Evolutionary conservation across 805 yeast genomes (phyloP).

Genomic region (Wickerhamomyces sydowiorum): DNA sequence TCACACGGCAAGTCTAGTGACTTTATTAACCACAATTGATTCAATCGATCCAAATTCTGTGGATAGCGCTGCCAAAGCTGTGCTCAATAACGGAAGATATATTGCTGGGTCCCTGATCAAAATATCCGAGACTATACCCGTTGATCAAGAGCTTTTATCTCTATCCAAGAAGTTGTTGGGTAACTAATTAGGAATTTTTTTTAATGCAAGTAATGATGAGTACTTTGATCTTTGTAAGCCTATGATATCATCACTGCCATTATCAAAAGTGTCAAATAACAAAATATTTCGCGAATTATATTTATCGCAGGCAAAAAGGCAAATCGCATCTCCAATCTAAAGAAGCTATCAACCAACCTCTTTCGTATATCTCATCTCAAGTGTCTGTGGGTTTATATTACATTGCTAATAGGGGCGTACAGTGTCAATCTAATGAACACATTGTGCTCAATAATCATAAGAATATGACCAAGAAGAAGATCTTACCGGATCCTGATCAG

Average conservation of each 20-base stretch:
- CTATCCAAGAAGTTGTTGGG: not conserved
- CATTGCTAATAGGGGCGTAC: too few relatives aligned
- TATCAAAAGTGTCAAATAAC: too few relatives aligned
- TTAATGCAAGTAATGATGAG: not conserved
- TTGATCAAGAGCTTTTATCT: not conserved
- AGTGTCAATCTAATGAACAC: too few relatives aligned
- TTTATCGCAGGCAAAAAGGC: too few relatives aligned
- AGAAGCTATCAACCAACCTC: too few relatives aligned
- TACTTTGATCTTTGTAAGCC: too few relatives aligned
- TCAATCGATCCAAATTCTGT: not conserved
- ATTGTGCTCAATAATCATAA: too few relatives aligned
- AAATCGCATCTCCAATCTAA: too few relatives aligned
- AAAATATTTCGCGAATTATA: too few relatives aligned
- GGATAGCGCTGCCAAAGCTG: constrained; percentile 2
- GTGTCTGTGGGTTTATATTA: too few relatives aligned
- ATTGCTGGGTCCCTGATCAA: constrained; percentile 12
- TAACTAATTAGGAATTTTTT: not conserved
- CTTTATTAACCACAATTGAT: constrained; percentile 6
- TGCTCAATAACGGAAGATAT: constrained; percentile 18
- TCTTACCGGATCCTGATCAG: not conserved
- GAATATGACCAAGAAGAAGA: not conserved
- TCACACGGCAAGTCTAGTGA: constrained; percentile 6
- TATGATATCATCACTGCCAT: too few relatives aligned
- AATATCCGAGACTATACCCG: not conserved
- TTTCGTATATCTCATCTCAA: too few relatives aligned